Conservation (phyloP, 2,329 filamentous ascomycete genomes). For the Venturia aucupariae region DNA sequence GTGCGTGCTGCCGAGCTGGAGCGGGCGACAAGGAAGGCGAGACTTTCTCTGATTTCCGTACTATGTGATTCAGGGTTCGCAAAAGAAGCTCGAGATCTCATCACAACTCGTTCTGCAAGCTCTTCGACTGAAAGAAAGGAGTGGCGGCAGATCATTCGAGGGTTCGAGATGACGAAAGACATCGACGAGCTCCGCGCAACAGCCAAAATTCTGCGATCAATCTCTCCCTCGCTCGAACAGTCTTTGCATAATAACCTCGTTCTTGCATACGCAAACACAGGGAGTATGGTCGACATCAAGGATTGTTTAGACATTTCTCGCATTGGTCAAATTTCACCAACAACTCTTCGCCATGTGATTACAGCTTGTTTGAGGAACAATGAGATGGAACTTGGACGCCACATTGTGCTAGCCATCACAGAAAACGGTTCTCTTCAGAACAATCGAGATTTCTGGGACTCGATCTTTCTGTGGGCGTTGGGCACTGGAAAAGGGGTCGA, state of each 20-base stretch:
- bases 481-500: conserved; percentile 62
- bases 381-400: conserved; percentile 52
- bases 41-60: background rate
- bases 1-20: background rate
- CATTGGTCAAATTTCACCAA: background rate
- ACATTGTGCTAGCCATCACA: conserved; percentile 41
- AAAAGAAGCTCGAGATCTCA: background rate
- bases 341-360: background rate
- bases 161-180: background rate
- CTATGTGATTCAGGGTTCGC: background rate
- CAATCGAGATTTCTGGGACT: conserved; percentile 55
- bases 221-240: background rate
- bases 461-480: conserved; percentile 66
- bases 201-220: background rate
- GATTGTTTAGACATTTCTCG: background rate
- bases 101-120: background rate
- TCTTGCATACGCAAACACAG: background rate
- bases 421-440: conserved; percentile 3
- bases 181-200: background rate
- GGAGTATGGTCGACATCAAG: background rate
- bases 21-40: background rate
- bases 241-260: background rate
- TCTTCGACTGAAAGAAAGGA: background rate
- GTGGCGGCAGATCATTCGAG: conserved; percentile 2
- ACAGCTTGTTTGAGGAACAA: conserved; percentile 18